phyloP scores from a whole-genome alignment of 345 rosid species.

The Toxicodendron radicans region DNA sequence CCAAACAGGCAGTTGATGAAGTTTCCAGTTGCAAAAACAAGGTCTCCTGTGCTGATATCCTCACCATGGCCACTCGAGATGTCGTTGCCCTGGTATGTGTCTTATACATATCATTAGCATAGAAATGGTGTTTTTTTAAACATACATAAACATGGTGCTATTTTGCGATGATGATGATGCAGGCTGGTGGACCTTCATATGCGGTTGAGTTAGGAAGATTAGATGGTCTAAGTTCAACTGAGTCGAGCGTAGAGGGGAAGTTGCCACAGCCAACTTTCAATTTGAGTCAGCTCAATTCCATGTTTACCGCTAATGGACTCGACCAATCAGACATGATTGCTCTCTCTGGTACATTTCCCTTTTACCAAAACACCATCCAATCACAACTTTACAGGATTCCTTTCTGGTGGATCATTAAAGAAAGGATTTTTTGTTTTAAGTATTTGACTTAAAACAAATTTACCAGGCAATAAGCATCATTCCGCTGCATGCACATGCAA shows the following conservation, averaged over 20 bases:
- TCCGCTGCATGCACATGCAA: background rate
- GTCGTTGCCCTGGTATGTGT: conserved; percentile 50
- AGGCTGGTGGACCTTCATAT: conserved; percentile 72
- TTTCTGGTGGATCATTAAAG: background rate
- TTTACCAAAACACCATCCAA: background rate
- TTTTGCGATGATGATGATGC: conserved; percentile 12
- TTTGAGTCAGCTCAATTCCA: conserved; percentile 50
- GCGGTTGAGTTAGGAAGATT: conserved; percentile 73
- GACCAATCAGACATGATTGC: conserved; percentile 78
- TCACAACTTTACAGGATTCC: background rate
- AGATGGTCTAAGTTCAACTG: conserved; percentile 68
- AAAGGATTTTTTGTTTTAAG: background rate
- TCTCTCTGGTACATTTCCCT: conserved; percentile 58
- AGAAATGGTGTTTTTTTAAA: too few relatives aligned
- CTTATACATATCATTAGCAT: background rate
- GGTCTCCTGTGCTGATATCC: conserved; percentile 88
- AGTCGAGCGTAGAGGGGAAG: conserved; percentile 54
- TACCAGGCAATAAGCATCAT: background rate
- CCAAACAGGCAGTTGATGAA: conserved; percentile 64
- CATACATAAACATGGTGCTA: background rate
- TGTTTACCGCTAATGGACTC: conserved; percentile 60
- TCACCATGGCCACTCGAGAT: conserved; percentile 80
- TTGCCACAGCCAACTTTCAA: conserved; percentile 63
- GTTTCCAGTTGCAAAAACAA: conserved; percentile 53
- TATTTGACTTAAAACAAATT: background rate